Percentiles rank a stretch among this genome's conserved stretches.
phyloP scores from a whole-genome alignment of 768 basidiomycete species.

The Coprinopsis cinerea region DNA sequence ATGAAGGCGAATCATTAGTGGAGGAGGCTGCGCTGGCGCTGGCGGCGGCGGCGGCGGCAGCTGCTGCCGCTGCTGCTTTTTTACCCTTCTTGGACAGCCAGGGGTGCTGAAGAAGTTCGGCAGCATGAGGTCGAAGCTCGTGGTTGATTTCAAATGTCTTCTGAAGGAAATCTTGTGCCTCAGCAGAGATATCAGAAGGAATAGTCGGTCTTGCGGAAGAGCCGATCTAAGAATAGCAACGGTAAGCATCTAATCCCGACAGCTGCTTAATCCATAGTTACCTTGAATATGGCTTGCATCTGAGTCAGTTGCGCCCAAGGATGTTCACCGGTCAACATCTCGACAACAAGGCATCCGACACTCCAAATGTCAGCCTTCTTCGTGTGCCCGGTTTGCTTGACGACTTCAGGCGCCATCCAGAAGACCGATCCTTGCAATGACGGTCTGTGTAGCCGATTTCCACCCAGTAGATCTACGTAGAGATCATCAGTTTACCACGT shows the following conservation, averaged over 20 bases:
- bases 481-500: not conserved
- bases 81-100: constrained; percentile 44
- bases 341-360: constrained; percentile 89
- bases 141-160: constrained; percentile 86
- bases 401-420: constrained; percentile 99
- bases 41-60: constrained; percentile 3
- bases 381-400: constrained; percentile 91
- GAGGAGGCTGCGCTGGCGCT: not conserved
- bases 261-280: constrained; percentile 19
- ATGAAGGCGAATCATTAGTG: too few species aligned
- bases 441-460: constrained; percentile 76
- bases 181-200: constrained; percentile 85
- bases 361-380: constrained; percentile 96
- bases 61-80: constrained; percentile 2
- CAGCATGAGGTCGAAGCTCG: constrained; percentile 71
- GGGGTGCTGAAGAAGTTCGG: constrained; percentile 64
- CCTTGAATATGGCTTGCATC: constrained; percentile 99
- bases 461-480: constrained; percentile 37
- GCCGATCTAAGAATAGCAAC: constrained; percentile 60
- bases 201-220: constrained; percentile 82
- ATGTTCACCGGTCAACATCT: constrained; percentile 95
- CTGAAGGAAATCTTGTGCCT: constrained; percentile 82
- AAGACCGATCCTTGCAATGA: constrained; percentile 97
- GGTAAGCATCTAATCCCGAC: not conserved
- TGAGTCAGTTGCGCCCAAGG: constrained; percentile 95